Conservation (phyloP, 768 basidiomycete genomes). For the Glaciozyma martinii region DNA sequence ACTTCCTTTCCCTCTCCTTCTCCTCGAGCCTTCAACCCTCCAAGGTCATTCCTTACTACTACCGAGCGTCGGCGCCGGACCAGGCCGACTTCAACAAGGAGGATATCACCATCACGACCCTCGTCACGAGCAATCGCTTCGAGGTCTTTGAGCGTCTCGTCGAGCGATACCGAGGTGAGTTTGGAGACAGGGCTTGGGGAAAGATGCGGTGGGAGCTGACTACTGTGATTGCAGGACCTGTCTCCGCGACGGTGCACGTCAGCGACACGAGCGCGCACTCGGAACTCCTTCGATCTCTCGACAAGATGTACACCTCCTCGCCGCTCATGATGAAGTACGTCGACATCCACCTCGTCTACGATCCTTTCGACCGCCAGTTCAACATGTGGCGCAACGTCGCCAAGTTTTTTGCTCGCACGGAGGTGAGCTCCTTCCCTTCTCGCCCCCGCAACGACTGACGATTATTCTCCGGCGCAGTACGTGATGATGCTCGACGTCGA, state of each 20-base stretch:
- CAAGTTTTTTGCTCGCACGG: slow-evolving; percentile 70
- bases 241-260: slow-evolving; percentile 75
- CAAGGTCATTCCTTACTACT: slow-evolving; percentile 72
- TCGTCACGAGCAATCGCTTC: slow-evolving; percentile 71
- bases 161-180: slow-evolving; percentile 63
- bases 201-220: neutral
- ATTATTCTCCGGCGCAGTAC: slow-evolving; percentile 38
- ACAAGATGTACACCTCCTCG: slow-evolving; percentile 58
- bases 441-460: neutral
- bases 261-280: slow-evolving; percentile 40
- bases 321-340: slow-evolving; percentile 59
- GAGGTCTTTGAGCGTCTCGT: slow-evolving; percentile 62
- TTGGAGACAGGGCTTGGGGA: neutral
- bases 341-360: slow-evolving; percentile 77
- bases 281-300: slow-evolving; percentile 54
- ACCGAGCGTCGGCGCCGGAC: slow-evolving; percentile 50
- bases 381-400: slow-evolving; percentile 86
- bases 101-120: slow-evolving; percentile 75
- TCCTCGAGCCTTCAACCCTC: slow-evolving; percentile 49
- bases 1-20: slow-evolving; percentile 34
- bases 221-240: slow-evolving; percentile 51
- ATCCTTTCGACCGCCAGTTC: slow-evolving; percentile 65
- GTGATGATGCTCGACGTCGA: slow-evolving; percentile 90
- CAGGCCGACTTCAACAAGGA: slow-evolving; percentile 45
- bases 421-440: slow-evolving; percentile 33